phyloP scores from a whole-genome alignment of 176 grass and related monocot species.

The Phragmites australis region DNA sequence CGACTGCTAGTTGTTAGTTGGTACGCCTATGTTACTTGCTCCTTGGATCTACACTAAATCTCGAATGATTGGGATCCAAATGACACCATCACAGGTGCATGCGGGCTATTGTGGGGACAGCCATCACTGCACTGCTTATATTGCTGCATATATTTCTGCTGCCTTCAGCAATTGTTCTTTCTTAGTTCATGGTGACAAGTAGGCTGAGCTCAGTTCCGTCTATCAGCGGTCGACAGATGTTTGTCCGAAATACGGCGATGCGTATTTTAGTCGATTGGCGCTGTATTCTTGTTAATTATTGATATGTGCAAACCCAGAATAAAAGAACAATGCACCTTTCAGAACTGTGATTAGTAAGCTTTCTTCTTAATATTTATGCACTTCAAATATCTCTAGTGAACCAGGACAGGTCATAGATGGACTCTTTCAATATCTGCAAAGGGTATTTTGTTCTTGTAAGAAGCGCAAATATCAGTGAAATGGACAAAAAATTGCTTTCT shows the following conservation, averaged over 20 bases:
- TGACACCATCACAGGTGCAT: conserved; percentile 53
- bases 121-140: background rate
- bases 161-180: conserved; percentile 21
- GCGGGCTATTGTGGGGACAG: conserved; percentile 50
- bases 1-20: conserved; percentile 48
- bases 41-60: conserved; percentile 51
- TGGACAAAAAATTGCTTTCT: background rate
- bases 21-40: conserved; percentile 40
- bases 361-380: conserved; percentile 10
- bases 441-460: conserved; percentile 1
- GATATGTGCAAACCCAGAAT: background rate
- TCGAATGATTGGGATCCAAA: conserved; percentile 58
- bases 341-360: background rate
- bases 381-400: background rate
- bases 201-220: background rate
- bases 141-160: background rate
- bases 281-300: conserved; percentile 28
- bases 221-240: conserved; percentile 46
- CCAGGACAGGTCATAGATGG: background rate
- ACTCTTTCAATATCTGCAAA: conserved; percentile 15
- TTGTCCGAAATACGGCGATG: background rate
- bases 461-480: background rate
- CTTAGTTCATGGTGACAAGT: conserved; percentile 35
- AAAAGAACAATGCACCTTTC: background rate
- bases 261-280: conserved; percentile 9